Base-by-base conservation (phyloP, 495 filamentous ascomycete genomes). In the Penicillium bialowiezense region DNA sequence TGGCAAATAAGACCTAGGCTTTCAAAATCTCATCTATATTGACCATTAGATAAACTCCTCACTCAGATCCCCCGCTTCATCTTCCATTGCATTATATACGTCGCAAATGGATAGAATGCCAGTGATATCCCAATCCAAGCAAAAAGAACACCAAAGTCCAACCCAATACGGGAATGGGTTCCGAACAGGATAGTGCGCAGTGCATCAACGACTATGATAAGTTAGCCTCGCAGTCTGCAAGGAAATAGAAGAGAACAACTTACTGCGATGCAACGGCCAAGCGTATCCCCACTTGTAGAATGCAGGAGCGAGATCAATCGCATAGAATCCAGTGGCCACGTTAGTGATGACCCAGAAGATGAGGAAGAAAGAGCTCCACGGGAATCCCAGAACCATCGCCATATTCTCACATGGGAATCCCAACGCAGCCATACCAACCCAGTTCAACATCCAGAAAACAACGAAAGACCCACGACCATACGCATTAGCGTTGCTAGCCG, bases 271-370 rank as follows among this genome's bases (percentile, higher is more conserved):
- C 61, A 89, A 65, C n/a, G 84, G 85, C 83, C 84, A 88, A 7
- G 81, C 85, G 69, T 84, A 85, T 0, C 85, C 86, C 81, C 84
- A 89, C 2, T 63, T 55, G 61, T 82, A 89, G 61, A 87, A 86
- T 0, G 61, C 64, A 1, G 81, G 76, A 7, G 79, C 77, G 17
- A 89, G 48, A 26, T 77, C 77, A 20, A 89, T 56, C 1, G 73
- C 56, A 66, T 88, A 86, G 62, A 90, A 88, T 0, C 73, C 71
- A 0, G 82, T 86, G 0, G 75, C 63, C 3, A 88, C 83, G 59
- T 89, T 89, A 3, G 79, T 83, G 42, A 88, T 86, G 21, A 88
- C 82, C 86, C 84, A 89, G 59, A 88, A 89, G 49, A 90, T 86
- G 3, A 90, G 61, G 76, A 85, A 89, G 13, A 87, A 66, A 1